Percentiles rank a stretch among this genome's conserved stretches.
These are phyloP conservation scores for Trichoderma semiorbis DNA, from an alignment of 2,329 filamentous ascomycete species.

Conservation along the genomic window DNA sequence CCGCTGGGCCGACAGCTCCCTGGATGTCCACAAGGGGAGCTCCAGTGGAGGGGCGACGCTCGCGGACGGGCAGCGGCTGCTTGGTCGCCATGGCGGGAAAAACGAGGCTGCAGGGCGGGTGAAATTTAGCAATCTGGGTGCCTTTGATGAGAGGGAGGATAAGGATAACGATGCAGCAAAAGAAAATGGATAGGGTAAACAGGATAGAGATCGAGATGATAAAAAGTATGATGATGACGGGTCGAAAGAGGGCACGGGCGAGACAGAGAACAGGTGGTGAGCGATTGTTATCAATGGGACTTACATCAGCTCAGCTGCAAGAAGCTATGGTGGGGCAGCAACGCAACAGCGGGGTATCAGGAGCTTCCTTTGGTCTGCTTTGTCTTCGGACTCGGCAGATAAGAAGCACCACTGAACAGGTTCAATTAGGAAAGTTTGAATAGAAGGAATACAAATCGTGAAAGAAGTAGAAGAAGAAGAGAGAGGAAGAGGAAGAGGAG, in stretches of 20 bases:
- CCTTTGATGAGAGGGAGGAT: not conserved
- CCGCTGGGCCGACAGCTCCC: constrained; percentile 80
- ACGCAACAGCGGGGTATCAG: constrained; percentile 14
- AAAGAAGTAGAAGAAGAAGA: not conserved
- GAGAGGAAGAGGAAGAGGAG: constrained; percentile 14
- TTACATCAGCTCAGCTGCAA: constrained; percentile 16
- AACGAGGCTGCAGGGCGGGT: not conserved
- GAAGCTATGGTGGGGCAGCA: constrained; percentile 19
- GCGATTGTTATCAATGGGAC: not conserved
- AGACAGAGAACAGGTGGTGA: not conserved
- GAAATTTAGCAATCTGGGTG: not conserved
- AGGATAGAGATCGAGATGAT: not conserved
- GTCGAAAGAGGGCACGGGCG: not conserved
- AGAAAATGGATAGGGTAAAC: not conserved
- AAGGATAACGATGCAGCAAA: not conserved
- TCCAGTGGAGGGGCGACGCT: constrained; percentile 77
- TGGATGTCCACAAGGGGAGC: constrained; percentile 83
- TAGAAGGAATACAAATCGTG: not conserved
- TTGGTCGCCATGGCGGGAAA: constrained; percentile 33
- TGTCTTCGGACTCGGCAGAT: not conserved
- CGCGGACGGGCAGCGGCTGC: constrained; percentile 50
- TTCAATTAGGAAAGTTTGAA: not conserved
- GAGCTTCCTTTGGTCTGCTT: constrained; percentile 3
- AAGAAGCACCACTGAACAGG: not conserved
- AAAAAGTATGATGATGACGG: not conserved